phyloP scores from a whole-genome alignment of 106 monocot species.

The Vanilla planifolia region DNA sequence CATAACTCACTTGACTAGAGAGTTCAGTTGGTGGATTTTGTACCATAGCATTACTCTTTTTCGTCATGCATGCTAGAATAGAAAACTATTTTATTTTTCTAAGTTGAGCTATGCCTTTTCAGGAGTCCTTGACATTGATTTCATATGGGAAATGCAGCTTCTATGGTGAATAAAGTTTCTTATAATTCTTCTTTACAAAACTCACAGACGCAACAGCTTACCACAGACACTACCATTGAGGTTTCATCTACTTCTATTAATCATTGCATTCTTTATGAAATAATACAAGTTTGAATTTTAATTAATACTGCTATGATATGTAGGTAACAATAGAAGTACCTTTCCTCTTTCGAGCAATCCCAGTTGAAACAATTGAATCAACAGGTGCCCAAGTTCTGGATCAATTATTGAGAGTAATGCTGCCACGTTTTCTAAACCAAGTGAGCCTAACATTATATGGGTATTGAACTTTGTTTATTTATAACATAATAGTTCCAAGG shows the following conservation, averaged over 20 bases:
- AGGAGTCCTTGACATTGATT: constrained; percentile 87
- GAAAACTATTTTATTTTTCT: constrained; percentile 19
- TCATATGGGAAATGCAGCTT: constrained; percentile 98
- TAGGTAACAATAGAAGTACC: constrained; percentile 86
- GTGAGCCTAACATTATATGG: constrained; percentile 14
- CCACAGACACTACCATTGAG: constrained; percentile 74
- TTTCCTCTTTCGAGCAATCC: constrained; percentile 66
- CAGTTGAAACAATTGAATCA: constrained; percentile 68
- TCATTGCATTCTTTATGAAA: background rate
- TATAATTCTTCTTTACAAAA: constrained; percentile 35
- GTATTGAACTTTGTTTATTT: background rate
- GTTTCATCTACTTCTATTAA: constrained; percentile 18
- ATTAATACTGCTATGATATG: constrained; percentile 3
- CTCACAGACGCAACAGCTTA: constrained; percentile 50
- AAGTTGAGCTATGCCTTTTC: constrained; percentile 31
- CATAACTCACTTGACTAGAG: no score
- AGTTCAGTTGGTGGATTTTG: no score
- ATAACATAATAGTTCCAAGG: background rate
- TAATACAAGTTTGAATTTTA: background rate
- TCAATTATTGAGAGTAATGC: constrained; percentile 68
- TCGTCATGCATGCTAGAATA: background rate
- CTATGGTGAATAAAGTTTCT: constrained; percentile 90
- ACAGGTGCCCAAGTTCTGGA: constrained; percentile 74
- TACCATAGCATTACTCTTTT: no score
- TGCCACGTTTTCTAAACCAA: constrained; percentile 83